Percentiles rank a stretch among this genome's conserved stretches.
phyloP scores from a whole-genome alignment of 306 rosid genomes.

The barrel medic (Medicago truncatula) region MtrunA17r5.0-ANR NC_053042.1:29191001-29191500 shows the following conservation, averaged over 20 bases:
- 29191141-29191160: conserved; percentile 56
- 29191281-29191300: conserved; percentile 50
- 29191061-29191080: conserved; percentile 72
- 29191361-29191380: conserved; percentile 52
- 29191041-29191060: conserved; percentile 49
- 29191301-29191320: conserved; percentile 63
- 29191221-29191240: conserved; percentile 61
- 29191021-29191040: conserved; percentile 53
- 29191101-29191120: conserved; percentile 74
- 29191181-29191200: conserved; percentile 49
- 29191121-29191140: conserved; percentile 56
- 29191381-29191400: conserved; percentile 56
- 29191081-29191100: conserved; percentile 68
- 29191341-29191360: conserved; percentile 65
- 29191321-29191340: conserved; percentile 49
- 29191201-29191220: conserved; percentile 62
- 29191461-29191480: conserved; percentile 73
- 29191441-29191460: conserved; percentile 50
- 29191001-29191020: conserved; percentile 53
- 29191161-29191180: conserved; percentile 73
- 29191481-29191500: not conserved
- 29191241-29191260: conserved; percentile 77
- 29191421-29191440: conserved; percentile 47
- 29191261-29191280: conserved; percentile 69
- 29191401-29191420: conserved; percentile 43